Percentiles rank a stretch among this genome's conserved stretches.
phyloP scores from a whole-genome alignment of 257 asterid genomes.

The Solanum etuberosum region DNA sequence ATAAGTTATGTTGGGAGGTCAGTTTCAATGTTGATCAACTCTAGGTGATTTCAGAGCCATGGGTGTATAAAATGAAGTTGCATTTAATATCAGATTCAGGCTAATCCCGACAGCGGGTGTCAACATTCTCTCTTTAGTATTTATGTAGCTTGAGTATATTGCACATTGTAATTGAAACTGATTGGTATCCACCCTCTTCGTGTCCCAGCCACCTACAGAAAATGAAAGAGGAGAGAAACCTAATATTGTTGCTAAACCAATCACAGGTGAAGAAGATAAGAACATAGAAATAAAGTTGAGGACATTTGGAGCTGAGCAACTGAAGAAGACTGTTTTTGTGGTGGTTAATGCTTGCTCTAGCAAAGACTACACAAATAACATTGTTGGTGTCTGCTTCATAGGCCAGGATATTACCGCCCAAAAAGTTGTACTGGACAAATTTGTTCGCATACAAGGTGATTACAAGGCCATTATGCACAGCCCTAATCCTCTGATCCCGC shows the following conservation, averaged over 20 bases:
- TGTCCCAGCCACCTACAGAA: not conserved
- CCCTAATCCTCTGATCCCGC: conserved; percentile 84
- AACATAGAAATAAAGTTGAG: conserved; percentile 58
- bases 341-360: conserved; percentile 89
- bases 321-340: conserved; percentile 44
- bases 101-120: not conserved
- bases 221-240: not conserved
- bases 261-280: conserved; percentile 81
- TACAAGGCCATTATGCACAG: conserved; percentile 88
- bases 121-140: not conserved
- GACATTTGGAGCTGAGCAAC: conserved; percentile 55
- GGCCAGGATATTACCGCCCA: conserved; percentile 87
- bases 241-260: conserved; percentile 2
- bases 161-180: not conserved
- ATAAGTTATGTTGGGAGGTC: not conserved
- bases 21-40: not conserved
- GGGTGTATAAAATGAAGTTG: not conserved
- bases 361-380: conserved; percentile 63
- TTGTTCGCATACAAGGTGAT: conserved; percentile 78
- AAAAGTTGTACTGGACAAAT: conserved; percentile 87
- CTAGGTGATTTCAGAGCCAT: not conserved
- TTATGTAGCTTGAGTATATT: not conserved
- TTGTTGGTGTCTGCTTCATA: conserved; percentile 89
- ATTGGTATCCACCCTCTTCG: not conserved
- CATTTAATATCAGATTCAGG: not conserved